These are phyloP conservation scores for Hyaloscypha hepaticicola DNA, from an alignment of 495 filamentous ascomycete species.

Conservation along the genomic window DNA sequence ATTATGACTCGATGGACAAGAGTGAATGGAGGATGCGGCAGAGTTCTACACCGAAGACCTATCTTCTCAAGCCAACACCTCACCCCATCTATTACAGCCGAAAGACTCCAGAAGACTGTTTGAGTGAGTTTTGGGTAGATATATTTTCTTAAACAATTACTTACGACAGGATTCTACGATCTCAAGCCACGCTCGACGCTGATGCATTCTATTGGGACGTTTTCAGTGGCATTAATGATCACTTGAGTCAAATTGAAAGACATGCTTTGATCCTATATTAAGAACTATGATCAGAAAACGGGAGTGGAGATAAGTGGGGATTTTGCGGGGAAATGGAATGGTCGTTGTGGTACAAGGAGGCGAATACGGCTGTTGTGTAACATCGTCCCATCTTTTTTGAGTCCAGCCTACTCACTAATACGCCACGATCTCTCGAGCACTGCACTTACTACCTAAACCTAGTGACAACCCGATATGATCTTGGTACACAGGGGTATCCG, in stretches of 20 bases:
- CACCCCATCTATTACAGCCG: slow-evolving; percentile 17
- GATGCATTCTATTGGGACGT: slow-evolving; percentile 7
- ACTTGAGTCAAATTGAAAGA: not conserved
- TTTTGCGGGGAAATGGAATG: too few species aligned
- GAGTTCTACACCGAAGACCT: slow-evolving; percentile 22
- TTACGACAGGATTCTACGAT: slow-evolving; percentile 7
- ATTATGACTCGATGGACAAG: slow-evolving; percentile 35
- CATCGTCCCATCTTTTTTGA: too few species aligned
- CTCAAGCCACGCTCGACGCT: not conserved
- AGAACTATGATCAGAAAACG: not conserved
- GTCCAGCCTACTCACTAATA: too few species aligned
- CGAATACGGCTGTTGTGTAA: too few species aligned
- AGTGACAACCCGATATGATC: too few species aligned
- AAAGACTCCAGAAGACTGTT: slow-evolving; percentile 1
- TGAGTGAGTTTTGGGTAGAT: slow-evolving; percentile 12
- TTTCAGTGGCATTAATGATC: slow-evolving; percentile 11
- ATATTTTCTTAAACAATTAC: not conserved
- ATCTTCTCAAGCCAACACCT: not conserved
- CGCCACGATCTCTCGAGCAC: too few species aligned
- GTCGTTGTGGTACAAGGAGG: slow-evolving; percentile 1
- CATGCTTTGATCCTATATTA: slow-evolving; percentile 2
- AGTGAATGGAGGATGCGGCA: slow-evolving; percentile 32
- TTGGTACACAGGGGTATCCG: too few species aligned
- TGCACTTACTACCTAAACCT: too few species aligned
- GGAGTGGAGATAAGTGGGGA: too few species aligned